These are phyloP conservation scores for Hemileccinum rubropunctum DNA, from an alignment of 768 basidiomycete genomes.

Conservation along the genomic window DNA sequence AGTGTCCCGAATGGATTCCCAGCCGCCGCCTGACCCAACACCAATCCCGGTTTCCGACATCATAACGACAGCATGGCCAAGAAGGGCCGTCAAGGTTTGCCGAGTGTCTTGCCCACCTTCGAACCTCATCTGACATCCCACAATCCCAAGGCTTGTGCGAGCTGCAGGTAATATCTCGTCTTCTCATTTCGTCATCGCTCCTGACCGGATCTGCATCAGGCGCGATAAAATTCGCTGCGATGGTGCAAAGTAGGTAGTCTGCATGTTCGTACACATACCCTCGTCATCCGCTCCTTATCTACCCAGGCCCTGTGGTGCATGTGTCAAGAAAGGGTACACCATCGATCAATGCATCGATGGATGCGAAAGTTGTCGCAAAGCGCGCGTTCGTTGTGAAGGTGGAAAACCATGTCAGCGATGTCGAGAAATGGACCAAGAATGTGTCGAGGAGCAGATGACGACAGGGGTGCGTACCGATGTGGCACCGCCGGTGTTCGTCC, in stretches of 20 bases:
- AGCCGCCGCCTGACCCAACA: conserved; percentile 33
- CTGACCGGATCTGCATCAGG: conserved; percentile 31
- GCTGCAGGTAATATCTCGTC: conserved; percentile 43
- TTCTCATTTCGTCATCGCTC: background rate
- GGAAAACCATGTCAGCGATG: conserved; percentile 38
- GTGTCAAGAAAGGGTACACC: conserved; percentile 51
- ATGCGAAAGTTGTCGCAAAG: conserved; percentile 56
- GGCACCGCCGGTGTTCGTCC: conserved; percentile 18
- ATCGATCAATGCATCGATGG: conserved; percentile 58
- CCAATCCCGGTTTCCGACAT: conserved; percentile 52
- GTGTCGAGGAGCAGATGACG: conserved; percentile 41
- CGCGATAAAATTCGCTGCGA: conserved; percentile 65
- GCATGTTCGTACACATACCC: background rate
- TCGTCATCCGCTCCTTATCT: background rate
- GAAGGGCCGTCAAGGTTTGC: conserved; percentile 50
- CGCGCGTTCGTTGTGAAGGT: conserved; percentile 43
- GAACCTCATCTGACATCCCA: conserved; percentile 11
- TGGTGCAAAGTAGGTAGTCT: conserved; percentile 41
- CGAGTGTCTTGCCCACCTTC: conserved; percentile 4
- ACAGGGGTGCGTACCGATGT: conserved; percentile 24
- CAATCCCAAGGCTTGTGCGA: conserved; percentile 50
- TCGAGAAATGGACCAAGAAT: conserved; percentile 38
- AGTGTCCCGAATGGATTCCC: conserved; percentile 32
- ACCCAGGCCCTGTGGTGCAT: conserved; percentile 55
- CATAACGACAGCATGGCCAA: conserved; percentile 45